phyloP scores from a whole-genome alignment of 164 flowering plant species.

The Houttuynia cordata region DNA sequence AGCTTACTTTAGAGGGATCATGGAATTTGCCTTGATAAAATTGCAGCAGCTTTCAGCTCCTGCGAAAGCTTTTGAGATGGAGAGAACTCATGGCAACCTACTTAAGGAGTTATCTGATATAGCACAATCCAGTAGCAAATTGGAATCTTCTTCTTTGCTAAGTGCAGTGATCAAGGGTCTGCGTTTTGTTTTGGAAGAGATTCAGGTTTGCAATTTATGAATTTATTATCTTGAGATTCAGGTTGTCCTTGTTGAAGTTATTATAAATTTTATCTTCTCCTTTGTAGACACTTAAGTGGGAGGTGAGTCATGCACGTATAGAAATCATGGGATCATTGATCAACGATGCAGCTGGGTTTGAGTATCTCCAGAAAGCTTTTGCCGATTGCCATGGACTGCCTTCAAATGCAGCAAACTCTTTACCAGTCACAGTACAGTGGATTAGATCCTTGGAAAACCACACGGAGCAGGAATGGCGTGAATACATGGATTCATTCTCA shows the following conservation, averaged over 20 bases:
- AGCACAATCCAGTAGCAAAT: conserved; percentile 21
- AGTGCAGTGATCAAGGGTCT: conserved; percentile 69
- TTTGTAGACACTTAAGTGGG: conserved; percentile 58
- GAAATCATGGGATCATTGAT: conserved; percentile 65
- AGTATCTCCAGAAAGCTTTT: conserved; percentile 69
- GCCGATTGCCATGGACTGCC: conserved; percentile 58
- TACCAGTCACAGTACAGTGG: conserved; percentile 59
- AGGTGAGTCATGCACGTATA: conserved; percentile 76
- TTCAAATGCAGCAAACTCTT: conserved; percentile 27
- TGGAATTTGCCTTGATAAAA: conserved; percentile 58
- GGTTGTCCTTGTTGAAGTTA: neutral
- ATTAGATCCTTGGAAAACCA: conserved; percentile 35
- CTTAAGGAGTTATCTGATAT: conserved; percentile 50
- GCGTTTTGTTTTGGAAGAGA: conserved; percentile 74
- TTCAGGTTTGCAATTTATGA: conserved; percentile 41
- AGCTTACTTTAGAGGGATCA: conserved; percentile 54
- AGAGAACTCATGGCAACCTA: conserved; percentile 35
- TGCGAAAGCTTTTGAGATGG: conserved; percentile 58
- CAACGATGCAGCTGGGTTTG: conserved; percentile 76
- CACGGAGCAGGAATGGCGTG: conserved; percentile 61
- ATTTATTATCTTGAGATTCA: neutral
- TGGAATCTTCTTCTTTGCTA: conserved; percentile 29
- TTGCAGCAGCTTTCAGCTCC: conserved; percentile 82
- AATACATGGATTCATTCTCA: conserved; percentile 32
- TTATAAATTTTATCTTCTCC: neutral